These are phyloP conservation scores for Medicago arabica DNA, from an alignment of 306 rosid genomes.

Conservation along the genomic window DNA sequence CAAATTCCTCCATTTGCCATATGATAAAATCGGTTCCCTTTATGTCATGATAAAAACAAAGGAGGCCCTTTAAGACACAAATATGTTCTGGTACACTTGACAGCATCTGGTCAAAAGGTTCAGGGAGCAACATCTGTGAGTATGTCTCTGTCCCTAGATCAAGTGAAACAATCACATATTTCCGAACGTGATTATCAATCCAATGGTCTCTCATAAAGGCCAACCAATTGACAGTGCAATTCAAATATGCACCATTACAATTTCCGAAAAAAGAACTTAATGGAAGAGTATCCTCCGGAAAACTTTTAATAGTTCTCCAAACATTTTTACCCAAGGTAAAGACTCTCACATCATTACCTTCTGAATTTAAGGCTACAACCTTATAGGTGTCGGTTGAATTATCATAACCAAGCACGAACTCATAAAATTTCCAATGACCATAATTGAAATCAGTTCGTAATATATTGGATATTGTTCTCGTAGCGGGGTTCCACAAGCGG, in stretches of 20 bases:
- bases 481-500: neutral
- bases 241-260: neutral
- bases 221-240: neutral
- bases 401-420: neutral
- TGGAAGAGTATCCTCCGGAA: neutral
- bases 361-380: neutral
- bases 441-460: too few relatives aligned
- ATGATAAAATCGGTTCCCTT: neutral
- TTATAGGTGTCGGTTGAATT: neutral
- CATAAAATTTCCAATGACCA: too few relatives aligned
- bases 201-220: neutral
- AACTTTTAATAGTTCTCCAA: neutral
- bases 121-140: neutral
- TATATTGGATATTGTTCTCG: too few relatives aligned
- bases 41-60: neutral
- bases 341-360: neutral
- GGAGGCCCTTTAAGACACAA: neutral
- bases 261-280: too few relatives aligned
- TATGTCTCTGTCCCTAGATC: neutral
- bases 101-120: neutral
- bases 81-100: neutral
- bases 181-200: too few relatives aligned
- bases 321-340: neutral
- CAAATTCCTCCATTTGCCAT: neutral
- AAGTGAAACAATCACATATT: neutral